Evolutionary conservation across 768 basidiomycete genomes (phyloP), one percentile per base, ranked within the genome.

Genomic region (Naganishia randhawae): DNA sequence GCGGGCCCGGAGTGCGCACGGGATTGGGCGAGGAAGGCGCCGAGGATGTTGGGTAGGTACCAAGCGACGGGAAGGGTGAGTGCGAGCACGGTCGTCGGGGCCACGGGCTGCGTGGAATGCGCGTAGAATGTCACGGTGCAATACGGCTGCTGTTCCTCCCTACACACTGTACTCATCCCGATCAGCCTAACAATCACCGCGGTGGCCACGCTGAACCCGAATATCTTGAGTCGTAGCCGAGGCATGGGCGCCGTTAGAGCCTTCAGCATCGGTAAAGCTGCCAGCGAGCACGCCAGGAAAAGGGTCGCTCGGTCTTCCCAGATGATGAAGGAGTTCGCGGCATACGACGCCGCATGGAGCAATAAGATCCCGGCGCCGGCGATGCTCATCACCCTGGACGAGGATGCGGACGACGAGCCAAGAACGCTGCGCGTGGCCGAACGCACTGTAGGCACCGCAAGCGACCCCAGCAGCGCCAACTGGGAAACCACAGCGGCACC

Each of bases 271-370:
- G 86, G 79, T 41, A 92, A 35, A 86, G 89, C 41, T 85, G 85
- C 72, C 45, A 80, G 71, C 10, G 82, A 76, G 50, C 87, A 76
- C 69, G 88, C 81, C 64, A 98, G 84, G 84, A 87, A 94, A 9
- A 87, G 85, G 13, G 89, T 83, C 65, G 91, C 82, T 35, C 85
- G 85, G 77, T 97, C 94, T 84, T 99, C 96, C 92, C 93, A 97
- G 78, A 98, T 85, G n/a, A 90, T 91, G 82, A 91, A 95, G 0
- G 93, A 96, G 82, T 98, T 98, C 29, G 93, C 95, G 17, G 88
- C 85, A 80, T 95, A 95, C 8, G 88, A 82, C 3, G 89, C 64
- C 1, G 87, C 80, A 73, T 98, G 93, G 2, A 92, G 82, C 66
- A 78, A 29, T 29, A 79, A 68, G 17, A 81, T 57, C n/a, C 75